Evolutionary conservation across 352 stramenopile species (phyloP), one percentile per base, ranked within the genome.

Genomic region (Peronospora farinosa): DNA sequence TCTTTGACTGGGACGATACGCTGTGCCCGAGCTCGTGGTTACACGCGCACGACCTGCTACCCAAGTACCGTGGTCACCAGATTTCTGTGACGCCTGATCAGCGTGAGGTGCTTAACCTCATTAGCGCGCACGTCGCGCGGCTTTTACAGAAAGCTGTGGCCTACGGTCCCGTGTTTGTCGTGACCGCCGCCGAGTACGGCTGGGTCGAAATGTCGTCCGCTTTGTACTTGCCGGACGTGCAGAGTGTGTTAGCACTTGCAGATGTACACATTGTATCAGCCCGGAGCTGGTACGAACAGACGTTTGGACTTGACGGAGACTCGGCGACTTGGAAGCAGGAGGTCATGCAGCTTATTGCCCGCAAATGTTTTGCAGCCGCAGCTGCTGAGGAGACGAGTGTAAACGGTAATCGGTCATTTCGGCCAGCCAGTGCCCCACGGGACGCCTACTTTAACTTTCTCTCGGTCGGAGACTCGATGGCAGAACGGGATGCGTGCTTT

Each of bases 1-100:
- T 93, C 33, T 93, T 93, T 41, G 82, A 93, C 57, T 93, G 82
- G 82, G 82, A 93, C 58, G 82, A 93, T 71, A 93, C 82, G 56
- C 67, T 93, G n/a, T 91, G 79, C 42, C 82, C 82, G 31, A 89
- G 77, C 60, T 85, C 78, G 17, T 93, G 82, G 82, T 70, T 93
- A 30, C 79, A 93, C 47, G 72, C 72, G 4, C 72, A 93, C 52
- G 69, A 90, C 40, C 60, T 93, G 30, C 51, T 93, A 42, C 82
- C 82, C 33, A 86, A 89, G 56, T 93, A 69, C 58, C 75, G 78
- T 42, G 82, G 82, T 5, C 78, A 93, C 16, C 58, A 84, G 50
- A 86, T 91, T 36, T 40, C 59, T 23, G 63, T 88, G 10, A 70
- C 72, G 4, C 53, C 57, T 31, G 63, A 69, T 12, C 78, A 91